Evolutionary conservation across 768 basidiomycete genomes (phyloP).

Genomic region (Auriscalpium orientale): DNA sequence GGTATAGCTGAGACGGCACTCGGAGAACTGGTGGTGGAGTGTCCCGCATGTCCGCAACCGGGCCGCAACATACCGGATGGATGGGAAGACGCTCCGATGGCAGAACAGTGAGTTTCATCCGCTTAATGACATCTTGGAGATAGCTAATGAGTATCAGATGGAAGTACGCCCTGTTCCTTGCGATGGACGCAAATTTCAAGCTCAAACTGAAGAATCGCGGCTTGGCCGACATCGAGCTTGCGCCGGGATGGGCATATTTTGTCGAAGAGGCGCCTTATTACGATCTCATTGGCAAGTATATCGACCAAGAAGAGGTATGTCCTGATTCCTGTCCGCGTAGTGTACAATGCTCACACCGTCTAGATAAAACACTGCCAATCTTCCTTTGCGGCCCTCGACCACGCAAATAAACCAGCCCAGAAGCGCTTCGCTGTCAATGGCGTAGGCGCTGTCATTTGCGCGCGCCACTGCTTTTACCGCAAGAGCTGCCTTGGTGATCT

Average conservation of each 20-base stretch:
- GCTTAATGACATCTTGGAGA: too few species aligned
- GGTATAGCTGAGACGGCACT: too few species aligned
- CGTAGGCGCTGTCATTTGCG: constrained; percentile 8
- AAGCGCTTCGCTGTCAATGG: constrained; percentile 2
- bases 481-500: neutral
- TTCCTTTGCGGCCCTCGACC: neutral
- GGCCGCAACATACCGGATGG: too few species aligned
- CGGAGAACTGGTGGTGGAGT: too few species aligned
- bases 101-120: too few species aligned
- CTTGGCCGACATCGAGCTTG: neutral
- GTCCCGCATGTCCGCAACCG: too few species aligned
- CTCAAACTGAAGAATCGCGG: neutral
- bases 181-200: constrained; percentile 4
- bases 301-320: constrained; percentile 9
- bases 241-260: neutral
- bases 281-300: neutral
- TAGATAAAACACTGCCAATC: constrained; percentile 1
- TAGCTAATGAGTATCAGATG: neutral
- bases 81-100: too few species aligned
- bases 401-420: constrained; percentile 1
- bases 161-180: constrained; percentile 6
- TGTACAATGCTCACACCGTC: neutral
- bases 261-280: neutral
- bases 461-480: neutral
- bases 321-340: constrained; percentile 14